These are phyloP conservation scores for Penicillium salamii DNA, from an alignment of 495 filamentous ascomycete genomes.

Conservation along the genomic window DNA sequence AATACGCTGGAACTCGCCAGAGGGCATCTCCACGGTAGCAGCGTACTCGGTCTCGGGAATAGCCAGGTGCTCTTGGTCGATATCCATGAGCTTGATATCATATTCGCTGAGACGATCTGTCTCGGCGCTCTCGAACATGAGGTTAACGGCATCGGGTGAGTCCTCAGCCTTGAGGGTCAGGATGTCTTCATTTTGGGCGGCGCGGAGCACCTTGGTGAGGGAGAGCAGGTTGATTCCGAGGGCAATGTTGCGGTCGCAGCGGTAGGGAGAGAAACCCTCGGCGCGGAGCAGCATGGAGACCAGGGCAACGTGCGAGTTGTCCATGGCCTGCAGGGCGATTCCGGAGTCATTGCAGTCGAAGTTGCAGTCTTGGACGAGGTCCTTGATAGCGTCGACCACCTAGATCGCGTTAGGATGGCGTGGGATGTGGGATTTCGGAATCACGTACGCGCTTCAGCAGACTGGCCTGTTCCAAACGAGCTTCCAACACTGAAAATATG, in stretches of 20 bases:
- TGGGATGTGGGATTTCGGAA: not conserved
- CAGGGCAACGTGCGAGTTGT: slow-evolving; percentile 98
- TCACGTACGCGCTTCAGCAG: slow-evolving; percentile 87
- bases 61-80: slow-evolving; percentile 98
- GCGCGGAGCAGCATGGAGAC: slow-evolving; percentile 98
- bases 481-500: slow-evolving; percentile 78
- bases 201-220: slow-evolving; percentile 94
- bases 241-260: slow-evolving; percentile 98
- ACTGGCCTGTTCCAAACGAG: slow-evolving; percentile 88
- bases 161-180: slow-evolving; percentile 97
- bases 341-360: slow-evolving; percentile 99
- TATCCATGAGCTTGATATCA: slow-evolving; percentile 99
- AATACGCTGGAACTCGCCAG: slow-evolving; percentile 89
- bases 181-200: slow-evolving; percentile 91
- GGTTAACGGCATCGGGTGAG: slow-evolving; percentile 89
- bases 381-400: slow-evolving; percentile 99
- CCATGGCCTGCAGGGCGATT: slow-evolving; percentile 98
- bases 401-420: slow-evolving; percentile 30
- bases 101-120: slow-evolving; percentile 94
- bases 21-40: slow-evolving; percentile 85
- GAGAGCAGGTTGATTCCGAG: slow-evolving; percentile 96
- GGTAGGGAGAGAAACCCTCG: slow-evolving; percentile 93
- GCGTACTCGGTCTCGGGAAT: slow-evolving; percentile 98
- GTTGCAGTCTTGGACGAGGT: slow-evolving; percentile 99
- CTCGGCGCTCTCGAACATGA: slow-evolving; percentile 90